A percentile compares a stretch with the other conserved stretches of the same genome.
phyloP scores from a whole-genome alignment of 2,329 filamentous ascomycete species.

The Paecilomyces fulvus region DNA sequence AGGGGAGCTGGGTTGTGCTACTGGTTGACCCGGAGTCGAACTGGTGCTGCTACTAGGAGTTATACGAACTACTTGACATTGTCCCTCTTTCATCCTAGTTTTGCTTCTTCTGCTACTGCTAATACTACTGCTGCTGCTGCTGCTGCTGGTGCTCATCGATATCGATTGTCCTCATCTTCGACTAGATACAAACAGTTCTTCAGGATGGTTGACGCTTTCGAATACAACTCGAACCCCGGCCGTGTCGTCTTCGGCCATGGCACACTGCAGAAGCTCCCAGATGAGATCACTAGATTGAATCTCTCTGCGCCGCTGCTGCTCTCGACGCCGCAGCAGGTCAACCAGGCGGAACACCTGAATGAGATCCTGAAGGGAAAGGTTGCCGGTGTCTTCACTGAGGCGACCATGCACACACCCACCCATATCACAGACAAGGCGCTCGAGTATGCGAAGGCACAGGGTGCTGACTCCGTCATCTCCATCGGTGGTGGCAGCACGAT shows the following conservation, averaged over 20 bases:
- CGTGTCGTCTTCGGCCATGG: slow-evolving; percentile 51
- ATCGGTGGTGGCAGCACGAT: slow-evolving; percentile 57
- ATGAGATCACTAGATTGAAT: slow-evolving; percentile 37
- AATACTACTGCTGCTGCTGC: background rate
- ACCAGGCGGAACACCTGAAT: slow-evolving; percentile 39
- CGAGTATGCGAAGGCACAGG: slow-evolving; percentile 34
- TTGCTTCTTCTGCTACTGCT: background rate
- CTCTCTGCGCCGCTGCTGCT: slow-evolving; percentile 46
- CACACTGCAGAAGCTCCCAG: slow-evolving; percentile 41
- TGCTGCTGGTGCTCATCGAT: background rate
- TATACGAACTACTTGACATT: background rate
- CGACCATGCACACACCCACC: slow-evolving; percentile 56
- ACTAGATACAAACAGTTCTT: background rate
- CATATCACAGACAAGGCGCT: slow-evolving; percentile 50
- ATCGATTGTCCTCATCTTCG: background rate
- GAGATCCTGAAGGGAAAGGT: slow-evolving; percentile 37
- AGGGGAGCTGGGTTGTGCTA: background rate
- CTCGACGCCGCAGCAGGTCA: slow-evolving; percentile 46
- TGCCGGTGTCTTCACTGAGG: slow-evolving; percentile 47
- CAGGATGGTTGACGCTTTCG: slow-evolving; percentile 44
- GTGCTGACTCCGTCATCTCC: slow-evolving; percentile 49
- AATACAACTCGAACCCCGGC: slow-evolving; percentile 46
- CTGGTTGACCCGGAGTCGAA: background rate
- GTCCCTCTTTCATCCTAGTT: background rate
- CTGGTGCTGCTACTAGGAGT: background rate